phyloP scores from a whole-genome alignment of 2,329 filamentous ascomycete genomes.

The Alternaria conjuncta region DNA sequence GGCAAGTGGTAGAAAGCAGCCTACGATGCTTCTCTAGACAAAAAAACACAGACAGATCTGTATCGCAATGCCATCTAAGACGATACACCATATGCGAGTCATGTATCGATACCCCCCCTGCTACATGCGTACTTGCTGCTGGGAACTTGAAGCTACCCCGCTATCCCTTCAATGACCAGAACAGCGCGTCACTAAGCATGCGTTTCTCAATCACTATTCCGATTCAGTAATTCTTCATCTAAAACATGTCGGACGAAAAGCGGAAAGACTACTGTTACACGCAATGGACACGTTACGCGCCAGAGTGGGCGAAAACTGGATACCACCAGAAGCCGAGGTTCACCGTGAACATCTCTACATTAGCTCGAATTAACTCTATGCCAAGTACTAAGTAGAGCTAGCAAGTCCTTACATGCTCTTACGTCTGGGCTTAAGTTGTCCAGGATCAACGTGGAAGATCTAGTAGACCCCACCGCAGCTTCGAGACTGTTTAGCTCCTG shows the following conservation, averaged over 20 bases:
- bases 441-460: slow-evolving; percentile 5
- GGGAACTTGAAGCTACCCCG: slow-evolving; percentile 12
- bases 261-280: background rate
- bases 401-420: background rate
- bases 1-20: slow-evolving; percentile 32
- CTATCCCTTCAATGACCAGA: background rate
- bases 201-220: background rate
- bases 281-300: background rate
- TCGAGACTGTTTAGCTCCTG: slow-evolving; percentile 1
- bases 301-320: slow-evolving; percentile 4
- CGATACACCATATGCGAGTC: slow-evolving; percentile 1
- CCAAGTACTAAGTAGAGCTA: slow-evolving; percentile 1
- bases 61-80: background rate
- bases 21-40: background rate
- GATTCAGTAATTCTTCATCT: background rate
- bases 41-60: background rate
- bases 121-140: background rate
- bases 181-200: background rate
- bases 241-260: background rate
- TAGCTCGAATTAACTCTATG: background rate
- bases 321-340: slow-evolving; percentile 17
- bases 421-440: background rate
- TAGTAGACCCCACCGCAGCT: slow-evolving; percentile 2
- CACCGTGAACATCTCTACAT: slow-evolving; percentile 4
- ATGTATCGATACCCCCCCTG: slow-evolving; percentile 8